phyloP scores from a whole-genome alignment of 257 asterid genomes.

The Solanum chiquidenum region DNA sequence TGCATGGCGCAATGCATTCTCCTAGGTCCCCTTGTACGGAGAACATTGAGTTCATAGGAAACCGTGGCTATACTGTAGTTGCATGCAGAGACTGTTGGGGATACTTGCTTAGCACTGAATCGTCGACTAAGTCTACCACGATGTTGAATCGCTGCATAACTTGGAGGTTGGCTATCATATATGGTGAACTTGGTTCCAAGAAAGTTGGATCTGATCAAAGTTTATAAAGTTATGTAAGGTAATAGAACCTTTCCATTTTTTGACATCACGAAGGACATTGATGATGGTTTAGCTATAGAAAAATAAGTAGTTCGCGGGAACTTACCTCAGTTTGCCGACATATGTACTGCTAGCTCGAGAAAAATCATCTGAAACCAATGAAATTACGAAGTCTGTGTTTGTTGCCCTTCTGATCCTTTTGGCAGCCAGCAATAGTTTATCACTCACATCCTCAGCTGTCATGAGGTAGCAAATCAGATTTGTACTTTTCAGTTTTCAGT shows the following conservation, averaged over 20 bases:
- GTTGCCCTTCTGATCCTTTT: background rate
- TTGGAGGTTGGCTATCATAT: background rate
- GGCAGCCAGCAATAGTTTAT: background rate
- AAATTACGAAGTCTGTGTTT: background rate
- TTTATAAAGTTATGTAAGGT: background rate
- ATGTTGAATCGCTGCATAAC: background rate
- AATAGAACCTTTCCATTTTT: background rate
- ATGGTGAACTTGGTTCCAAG: background rate
- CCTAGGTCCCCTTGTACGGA: background rate
- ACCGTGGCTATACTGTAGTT: background rate
- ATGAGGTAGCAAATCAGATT: background rate
- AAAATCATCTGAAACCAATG: background rate
- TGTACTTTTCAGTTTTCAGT: background rate
- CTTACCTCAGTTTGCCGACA: background rate
- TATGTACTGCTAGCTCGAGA: background rate
- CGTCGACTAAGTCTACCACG: background rate
- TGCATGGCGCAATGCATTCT: background rate
- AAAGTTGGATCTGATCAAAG: background rate
- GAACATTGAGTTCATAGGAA: background rate
- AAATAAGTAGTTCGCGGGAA: background rate
- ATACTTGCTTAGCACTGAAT: background rate
- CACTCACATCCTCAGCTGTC: background rate
- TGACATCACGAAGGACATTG: background rate
- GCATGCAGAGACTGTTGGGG: background rate
- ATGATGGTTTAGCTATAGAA: background rate